Base-by-base conservation (phyloP, 2,329 filamentous ascomycete species). In the Penicillium sp. region DNA sequence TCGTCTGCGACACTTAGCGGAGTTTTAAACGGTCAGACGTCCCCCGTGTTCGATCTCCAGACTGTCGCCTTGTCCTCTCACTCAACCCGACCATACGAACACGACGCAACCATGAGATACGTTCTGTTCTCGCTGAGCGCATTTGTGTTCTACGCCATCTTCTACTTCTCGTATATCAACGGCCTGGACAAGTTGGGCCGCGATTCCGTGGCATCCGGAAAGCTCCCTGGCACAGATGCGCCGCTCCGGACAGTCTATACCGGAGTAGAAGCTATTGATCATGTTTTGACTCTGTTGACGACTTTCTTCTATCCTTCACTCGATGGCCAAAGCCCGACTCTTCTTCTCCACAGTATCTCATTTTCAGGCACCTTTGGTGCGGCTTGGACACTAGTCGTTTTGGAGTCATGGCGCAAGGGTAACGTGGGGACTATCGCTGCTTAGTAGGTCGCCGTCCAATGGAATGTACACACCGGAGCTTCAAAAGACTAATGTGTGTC, bases 401-500 rank as follows among this genome's bases (percentile, higher is more conserved):
- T 83, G 58, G 82, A 84, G 64, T 73, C 78, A 11, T 75, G 80
- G 70, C 73, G 82, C 45, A 68, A 66, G 19, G 81, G 80, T 0
- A 82, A 83, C 67, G 67, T 73, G 13, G 72, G 78, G 53, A 79
- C 71, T 6, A 55, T 78, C 19, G 70, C 78, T 43, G 77, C 77
- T 38, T 79, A 76, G 80, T 82, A 76, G 57, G 78, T 71, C 10
- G 16, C 35, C 10, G 22, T 40, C 4, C 16, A 28, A 38, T 6
- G 11, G 8, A 26, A 46, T 7, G 8, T 3, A 22, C 16, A 28
- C 19, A n/a, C 25, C 7, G 3, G 13, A 28, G 11, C 19, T 52
- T 52, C 25, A 45, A 26, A n/a, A 25, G n/a, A 42, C 45, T 65
- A 48, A 68, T 43, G 14, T 19, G 10, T 1, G 45, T 67, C 66